Evolutionary conservation across 2,329 filamentous ascomycete genomes (phyloP).

Genomic region (Ceratocystis destructans): DNA sequence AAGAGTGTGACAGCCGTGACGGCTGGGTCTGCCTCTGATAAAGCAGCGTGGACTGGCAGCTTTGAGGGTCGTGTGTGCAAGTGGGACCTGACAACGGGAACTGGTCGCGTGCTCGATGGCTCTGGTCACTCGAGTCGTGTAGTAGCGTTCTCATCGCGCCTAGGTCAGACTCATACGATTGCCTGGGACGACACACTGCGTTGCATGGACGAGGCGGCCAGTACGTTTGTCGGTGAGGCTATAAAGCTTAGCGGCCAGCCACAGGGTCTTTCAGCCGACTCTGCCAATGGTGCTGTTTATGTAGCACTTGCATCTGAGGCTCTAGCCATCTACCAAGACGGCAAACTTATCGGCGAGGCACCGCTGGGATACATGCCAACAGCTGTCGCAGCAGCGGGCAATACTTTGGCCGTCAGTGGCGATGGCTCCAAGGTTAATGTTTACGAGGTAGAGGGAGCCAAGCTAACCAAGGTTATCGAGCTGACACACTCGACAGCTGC

Average conservation of each 20-base stretch:
- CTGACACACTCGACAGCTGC: slow-evolving; percentile 56
- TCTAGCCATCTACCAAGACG: slow-evolving; percentile 43
- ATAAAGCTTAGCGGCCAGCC: slow-evolving; percentile 65
- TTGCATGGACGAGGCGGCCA: slow-evolving; percentile 58
- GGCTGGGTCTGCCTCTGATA: slow-evolving; percentile 28
- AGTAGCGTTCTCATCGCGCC: slow-evolving; percentile 52
- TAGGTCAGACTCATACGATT: slow-evolving; percentile 62
- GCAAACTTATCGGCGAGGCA: slow-evolving; percentile 45
- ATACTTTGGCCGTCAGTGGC: slow-evolving; percentile 59
- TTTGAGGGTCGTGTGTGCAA: slow-evolving; percentile 77
- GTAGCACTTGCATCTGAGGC: slow-evolving; percentile 41
- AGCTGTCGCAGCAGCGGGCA: slow-evolving; percentile 55
- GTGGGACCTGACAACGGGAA: slow-evolving; percentile 64
- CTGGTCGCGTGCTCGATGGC: slow-evolving; percentile 60
- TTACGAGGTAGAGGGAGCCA: slow-evolving; percentile 41
- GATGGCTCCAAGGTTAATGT: slow-evolving; percentile 65
- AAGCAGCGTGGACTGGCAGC: slow-evolving; percentile 64
- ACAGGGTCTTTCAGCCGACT: slow-evolving; percentile 47
- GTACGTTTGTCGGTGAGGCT: slow-evolving; percentile 58
- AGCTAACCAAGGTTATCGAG: slow-evolving; percentile 40
- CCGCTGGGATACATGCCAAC: slow-evolving; percentile 53
- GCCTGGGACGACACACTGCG: slow-evolving; percentile 91
- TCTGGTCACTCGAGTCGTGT: slow-evolving; percentile 77
- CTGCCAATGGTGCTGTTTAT: slow-evolving; percentile 39
- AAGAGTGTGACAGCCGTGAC: slow-evolving; percentile 72